Percentiles rank a stretch among this genome's conserved stretches.
Evolutionary conservation across 2,329 filamentous ascomycete species (phyloP).

Genomic region (Calonectria ilicicola): DNA sequence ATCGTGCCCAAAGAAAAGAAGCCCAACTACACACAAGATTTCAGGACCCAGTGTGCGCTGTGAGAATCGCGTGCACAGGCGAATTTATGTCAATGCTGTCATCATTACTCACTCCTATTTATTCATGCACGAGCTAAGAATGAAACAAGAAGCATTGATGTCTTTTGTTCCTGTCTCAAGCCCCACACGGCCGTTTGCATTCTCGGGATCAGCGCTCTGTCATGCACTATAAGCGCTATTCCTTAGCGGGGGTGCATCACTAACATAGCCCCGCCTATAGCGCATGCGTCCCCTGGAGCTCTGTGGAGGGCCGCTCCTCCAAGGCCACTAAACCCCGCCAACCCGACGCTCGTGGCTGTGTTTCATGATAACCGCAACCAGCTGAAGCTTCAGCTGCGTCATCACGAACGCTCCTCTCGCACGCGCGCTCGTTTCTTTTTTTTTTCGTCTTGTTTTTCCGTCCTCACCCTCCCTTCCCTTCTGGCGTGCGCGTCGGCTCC

Average conservation of each 20-base stretch:
- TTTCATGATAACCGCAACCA: conserved; percentile 22
- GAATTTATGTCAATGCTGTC: no score
- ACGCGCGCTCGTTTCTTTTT: conserved; percentile 11
- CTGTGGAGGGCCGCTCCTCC: neutral
- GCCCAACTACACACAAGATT: no score
- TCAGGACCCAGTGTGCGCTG: no score
- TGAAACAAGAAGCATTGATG: neutral
- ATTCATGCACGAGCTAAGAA: neutral
- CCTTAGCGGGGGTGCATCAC: conserved; percentile 3
- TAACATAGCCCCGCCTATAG: neutral
- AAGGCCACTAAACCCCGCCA: conserved; percentile 9
- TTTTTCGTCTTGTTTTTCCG: neutral
- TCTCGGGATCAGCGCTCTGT: neutral
- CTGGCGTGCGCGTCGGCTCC: neutral
- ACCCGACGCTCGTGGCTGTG: conserved; percentile 7
- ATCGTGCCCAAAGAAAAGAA: no score
- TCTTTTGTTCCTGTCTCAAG: neutral
- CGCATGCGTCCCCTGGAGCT: conserved; percentile 10
- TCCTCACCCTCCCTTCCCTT: conserved; percentile 10
- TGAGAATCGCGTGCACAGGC: no score
- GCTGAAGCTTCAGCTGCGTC: conserved; percentile 35
- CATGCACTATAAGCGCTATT: neutral
- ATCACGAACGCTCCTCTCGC: conserved; percentile 19
- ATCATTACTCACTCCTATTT: no score
- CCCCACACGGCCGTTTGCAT: conserved; percentile 3